Conservation (phyloP, 352 stramenopile species). For the Globisporangium perplexum region DNA sequence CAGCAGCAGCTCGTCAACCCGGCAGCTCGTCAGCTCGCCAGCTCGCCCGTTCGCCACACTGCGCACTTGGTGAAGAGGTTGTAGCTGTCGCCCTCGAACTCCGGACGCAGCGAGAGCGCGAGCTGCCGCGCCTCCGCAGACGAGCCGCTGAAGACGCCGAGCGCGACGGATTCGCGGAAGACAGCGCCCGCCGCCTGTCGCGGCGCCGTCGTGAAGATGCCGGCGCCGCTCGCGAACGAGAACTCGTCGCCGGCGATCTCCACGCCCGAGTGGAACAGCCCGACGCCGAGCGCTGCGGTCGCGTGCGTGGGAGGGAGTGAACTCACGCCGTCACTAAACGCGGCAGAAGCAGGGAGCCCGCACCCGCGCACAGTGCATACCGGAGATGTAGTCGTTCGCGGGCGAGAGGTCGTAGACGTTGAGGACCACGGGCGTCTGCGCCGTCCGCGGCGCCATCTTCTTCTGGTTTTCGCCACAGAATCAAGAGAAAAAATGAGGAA, state of each 20-base stretch:
- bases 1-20: no score
- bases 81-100: constrained; percentile 88
- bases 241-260: constrained; percentile 92
- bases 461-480: constrained; percentile 29
- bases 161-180: constrained; percentile 86
- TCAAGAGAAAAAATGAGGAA: no score
- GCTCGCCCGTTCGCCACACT: no score
- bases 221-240: constrained; percentile 88
- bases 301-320: not conserved
- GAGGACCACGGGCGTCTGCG: constrained; percentile 72
- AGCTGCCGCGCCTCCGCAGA: constrained; percentile 71
- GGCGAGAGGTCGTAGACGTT: constrained; percentile 93
- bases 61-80: constrained; percentile 86
- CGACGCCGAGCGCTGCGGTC: constrained; percentile 65
- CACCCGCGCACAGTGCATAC: constrained; percentile 22
- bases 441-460: constrained; percentile 33
- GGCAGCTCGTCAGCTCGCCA: not conserved
- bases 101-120: constrained; percentile 76
- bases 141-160: constrained; percentile 88
- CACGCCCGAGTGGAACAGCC: constrained; percentile 90
- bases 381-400: constrained; percentile 84
- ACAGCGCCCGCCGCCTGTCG: constrained; percentile 67
- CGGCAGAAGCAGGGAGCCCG: not conserved
- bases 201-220: constrained; percentile 82
- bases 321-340: not conserved